A percentile compares a stretch with the other conserved stretches of the same genome.
Evolutionary conservation across 148 eudicot genomes (phyloP).

Genomic region (Drosera capensis): DNA sequence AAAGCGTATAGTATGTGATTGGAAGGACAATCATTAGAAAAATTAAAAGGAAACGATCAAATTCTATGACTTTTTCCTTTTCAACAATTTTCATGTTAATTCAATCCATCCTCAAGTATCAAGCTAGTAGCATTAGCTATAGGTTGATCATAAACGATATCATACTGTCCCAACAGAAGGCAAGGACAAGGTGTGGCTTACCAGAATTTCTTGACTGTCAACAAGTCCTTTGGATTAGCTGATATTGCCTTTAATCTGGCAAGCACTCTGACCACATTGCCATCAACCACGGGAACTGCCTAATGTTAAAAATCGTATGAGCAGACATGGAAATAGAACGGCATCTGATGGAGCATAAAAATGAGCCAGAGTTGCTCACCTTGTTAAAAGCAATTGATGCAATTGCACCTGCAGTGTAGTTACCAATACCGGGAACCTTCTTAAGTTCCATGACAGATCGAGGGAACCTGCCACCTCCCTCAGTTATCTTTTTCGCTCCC

Average conservation of each 20-base stretch:
- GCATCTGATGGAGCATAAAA: not conserved
- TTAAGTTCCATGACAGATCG: constrained; percentile 44
- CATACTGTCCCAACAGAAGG: not conserved
- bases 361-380: constrained; percentile 21
- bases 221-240: constrained; percentile 59
- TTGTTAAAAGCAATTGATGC: constrained; percentile 86
- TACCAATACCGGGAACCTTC: constrained; percentile 77
- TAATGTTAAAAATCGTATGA: constrained; percentile 13
- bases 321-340: constrained; percentile 2
- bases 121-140: not conserved
- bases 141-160: not conserved
- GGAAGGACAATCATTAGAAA: not conserved
- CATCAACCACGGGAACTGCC: constrained; percentile 95
- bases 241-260: constrained; percentile 78
- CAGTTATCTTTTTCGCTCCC: constrained; percentile 78
- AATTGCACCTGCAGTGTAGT: constrained; percentile 92
- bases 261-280: constrained; percentile 87
- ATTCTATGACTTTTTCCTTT: no score
- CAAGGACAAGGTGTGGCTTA: constrained; percentile 9
- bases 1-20: no score
- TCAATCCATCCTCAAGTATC: not conserved
- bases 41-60: no score
- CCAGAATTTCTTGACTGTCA: constrained; percentile 64
- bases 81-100: no score
- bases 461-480: constrained; percentile 62